Evolutionary conservation across 1,139 yeast genomes (phyloP), one percentile per base, ranked within the genome.

Genomic region (Candida mesenterica): DNA sequence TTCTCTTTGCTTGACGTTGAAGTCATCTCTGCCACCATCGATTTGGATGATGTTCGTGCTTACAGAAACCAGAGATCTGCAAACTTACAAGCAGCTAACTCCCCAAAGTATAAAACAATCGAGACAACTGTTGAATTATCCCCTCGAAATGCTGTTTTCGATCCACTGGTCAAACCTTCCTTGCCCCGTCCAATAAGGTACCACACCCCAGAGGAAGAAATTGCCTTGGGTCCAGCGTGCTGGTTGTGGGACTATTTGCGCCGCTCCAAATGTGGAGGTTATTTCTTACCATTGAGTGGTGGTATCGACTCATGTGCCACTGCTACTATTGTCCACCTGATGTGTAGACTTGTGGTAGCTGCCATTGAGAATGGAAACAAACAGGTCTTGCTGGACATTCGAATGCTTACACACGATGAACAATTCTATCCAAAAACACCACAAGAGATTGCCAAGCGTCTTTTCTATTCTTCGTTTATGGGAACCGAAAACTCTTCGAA

Each of bases 241-340:
- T 92, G 99, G 99, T 62, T 92, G 45, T 92, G 99, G 99, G 99
- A 92, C 58, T 92, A 92, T 55, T 71, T 92, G 43, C 75, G 99
- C 55, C 77, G 98, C 47, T 87, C 95, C 45, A 77, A 77, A 46
- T 84, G 92, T 40, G 89, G 90, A 0, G 99, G 99, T 0, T 92
- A 74, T 57, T 94, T 92, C 61, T 68, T 92, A 33, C 97, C 99
- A 0, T 68, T 92, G 33, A 84, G 95, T 57, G 99, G 99, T 15
- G 99, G 99, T 32, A 90, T 94, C 43, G 99, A 92, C 57, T 85
- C 96, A 17, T 94, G 98, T 66, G 96, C 98, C 1, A 94, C 98
- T 1, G 94, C 97, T 0, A 86, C 86, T 14, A 89, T 94, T 49
- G 95, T 92, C 16, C 87, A 84, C 55, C 86, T 94, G 37, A 92